Evolutionary conservation across 2,329 filamentous ascomycete species (phyloP).

Genomic region (Claviceps paspali): DNA sequence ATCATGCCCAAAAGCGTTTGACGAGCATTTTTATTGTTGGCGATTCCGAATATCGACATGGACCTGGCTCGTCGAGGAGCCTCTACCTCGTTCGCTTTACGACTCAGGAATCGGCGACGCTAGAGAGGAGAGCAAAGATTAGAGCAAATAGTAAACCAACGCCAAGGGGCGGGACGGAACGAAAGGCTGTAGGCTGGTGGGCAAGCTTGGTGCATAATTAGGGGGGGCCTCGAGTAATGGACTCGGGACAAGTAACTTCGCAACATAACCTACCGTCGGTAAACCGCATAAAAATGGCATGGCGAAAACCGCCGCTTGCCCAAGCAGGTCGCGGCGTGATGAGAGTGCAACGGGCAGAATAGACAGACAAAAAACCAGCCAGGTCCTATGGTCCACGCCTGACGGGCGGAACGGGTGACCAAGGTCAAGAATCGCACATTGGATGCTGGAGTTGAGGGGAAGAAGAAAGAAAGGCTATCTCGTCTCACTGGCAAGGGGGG

Average conservation of each 20-base stretch:
- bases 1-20: conserved; percentile 19
- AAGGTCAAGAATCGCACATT: conserved; percentile 1
- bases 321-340: background rate
- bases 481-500: background rate
- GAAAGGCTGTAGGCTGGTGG: too few species aligned
- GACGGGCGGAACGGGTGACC: background rate
- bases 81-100: conserved; percentile 5
- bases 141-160: conserved; percentile 3
- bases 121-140: background rate
- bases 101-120: conserved; percentile 8
- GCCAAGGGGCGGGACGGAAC: background rate
- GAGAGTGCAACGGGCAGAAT: background rate
- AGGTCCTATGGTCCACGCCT: too few species aligned
- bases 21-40: conserved; percentile 16
- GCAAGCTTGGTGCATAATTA: too few species aligned
- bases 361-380: too few species aligned
- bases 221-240: background rate
- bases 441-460: background rate
- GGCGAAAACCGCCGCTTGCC: background rate
- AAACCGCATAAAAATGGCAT: conserved; percentile 13
- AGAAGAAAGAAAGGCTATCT: background rate
- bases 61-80: conserved; percentile 19
- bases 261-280: conserved; percentile 9
- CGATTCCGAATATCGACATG: conserved; percentile 24
- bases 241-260: background rate